A percentile compares a stretch with the other conserved stretches of the same genome.
These are phyloP conservation scores for Pseudohalonectria lignicola DNA, from an alignment of 2,329 filamentous ascomycete genomes.

Conservation along the genomic window DNA sequence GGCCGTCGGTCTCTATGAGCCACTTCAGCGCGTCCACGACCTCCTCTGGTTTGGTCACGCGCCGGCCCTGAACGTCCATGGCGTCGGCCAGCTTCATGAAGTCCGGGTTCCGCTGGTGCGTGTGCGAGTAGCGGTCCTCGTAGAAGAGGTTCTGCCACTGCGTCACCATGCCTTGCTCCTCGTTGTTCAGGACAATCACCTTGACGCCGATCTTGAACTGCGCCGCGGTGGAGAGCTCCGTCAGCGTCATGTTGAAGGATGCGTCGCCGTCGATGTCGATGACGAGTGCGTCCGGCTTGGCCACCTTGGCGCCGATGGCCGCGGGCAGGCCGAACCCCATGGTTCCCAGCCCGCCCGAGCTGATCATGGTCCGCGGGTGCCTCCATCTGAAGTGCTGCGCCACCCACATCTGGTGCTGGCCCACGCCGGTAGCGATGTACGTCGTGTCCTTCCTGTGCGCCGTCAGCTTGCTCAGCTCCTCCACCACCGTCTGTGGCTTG, in stretches of 20 bases:
- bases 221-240: constrained; percentile 82
- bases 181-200: constrained; percentile 90
- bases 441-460: constrained; percentile 70
- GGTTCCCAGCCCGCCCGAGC: constrained; percentile 86
- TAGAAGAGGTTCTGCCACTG: constrained; percentile 99
- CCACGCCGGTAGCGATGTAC: constrained; percentile 87
- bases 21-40: constrained; percentile 71
- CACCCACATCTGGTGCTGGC: constrained; percentile 98
- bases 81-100: constrained; percentile 89
- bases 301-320: constrained; percentile 89
- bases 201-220: constrained; percentile 98
- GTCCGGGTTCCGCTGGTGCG: constrained; percentile 90
- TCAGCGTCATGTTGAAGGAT: constrained; percentile 98
- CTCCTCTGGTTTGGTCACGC: constrained; percentile 64
- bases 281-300: constrained; percentile 65
- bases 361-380: constrained; percentile 86
- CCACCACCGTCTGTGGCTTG: constrained; percentile 89
- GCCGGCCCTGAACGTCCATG: constrained; percentile 73
- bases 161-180: constrained; percentile 97
- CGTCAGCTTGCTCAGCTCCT: constrained; percentile 79
- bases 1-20: constrained; percentile 84
- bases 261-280: constrained; percentile 96
- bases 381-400: constrained; percentile 96
- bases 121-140: constrained; percentile 84
- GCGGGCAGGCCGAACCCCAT: constrained; percentile 95